Conservation (phyloP, 2,329 filamentous ascomycete genomes). For the Fusarium liriodendri region DNA sequence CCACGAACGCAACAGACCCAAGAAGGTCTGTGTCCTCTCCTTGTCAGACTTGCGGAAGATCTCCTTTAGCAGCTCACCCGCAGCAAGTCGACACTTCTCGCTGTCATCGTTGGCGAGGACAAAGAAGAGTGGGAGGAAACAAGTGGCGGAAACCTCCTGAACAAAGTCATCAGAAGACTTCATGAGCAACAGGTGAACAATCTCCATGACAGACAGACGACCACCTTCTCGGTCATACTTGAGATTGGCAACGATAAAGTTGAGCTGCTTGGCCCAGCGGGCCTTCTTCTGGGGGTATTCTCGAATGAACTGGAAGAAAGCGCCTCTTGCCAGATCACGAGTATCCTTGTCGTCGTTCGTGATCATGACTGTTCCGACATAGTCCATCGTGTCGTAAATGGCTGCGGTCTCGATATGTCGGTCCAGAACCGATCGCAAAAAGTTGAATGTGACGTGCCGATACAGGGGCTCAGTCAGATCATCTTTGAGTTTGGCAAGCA, state of each 20-base stretch:
- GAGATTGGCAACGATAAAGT: constrained; percentile 89
- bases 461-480: constrained; percentile 94
- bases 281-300: constrained; percentile 94
- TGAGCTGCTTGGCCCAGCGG: constrained; percentile 88
- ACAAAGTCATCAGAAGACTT: constrained; percentile 87
- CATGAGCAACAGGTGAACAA: constrained; percentile 84
- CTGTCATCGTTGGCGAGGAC: constrained; percentile 91
- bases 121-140: constrained; percentile 88
- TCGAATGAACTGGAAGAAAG: constrained; percentile 93
- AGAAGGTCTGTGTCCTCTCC: constrained; percentile 76
- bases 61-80: constrained; percentile 81
- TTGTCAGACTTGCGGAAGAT: constrained; percentile 83
- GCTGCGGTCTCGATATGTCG: constrained; percentile 86
- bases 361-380: constrained; percentile 92
- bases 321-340: constrained; percentile 85
- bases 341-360: constrained; percentile 93
- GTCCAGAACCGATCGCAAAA: constrained; percentile 87
- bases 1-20: constrained; percentile 80
- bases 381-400: constrained; percentile 92
- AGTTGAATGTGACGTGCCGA: constrained; percentile 94
- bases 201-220: constrained; percentile 91
- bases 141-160: constrained; percentile 82
- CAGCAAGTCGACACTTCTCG: constrained; percentile 84
- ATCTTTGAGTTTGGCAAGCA: constrained; percentile 84
- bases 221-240: constrained; percentile 91